phyloP scores from a whole-genome alignment of 176 grass and related monocot genomes.

The Olyra latifolia region DNA sequence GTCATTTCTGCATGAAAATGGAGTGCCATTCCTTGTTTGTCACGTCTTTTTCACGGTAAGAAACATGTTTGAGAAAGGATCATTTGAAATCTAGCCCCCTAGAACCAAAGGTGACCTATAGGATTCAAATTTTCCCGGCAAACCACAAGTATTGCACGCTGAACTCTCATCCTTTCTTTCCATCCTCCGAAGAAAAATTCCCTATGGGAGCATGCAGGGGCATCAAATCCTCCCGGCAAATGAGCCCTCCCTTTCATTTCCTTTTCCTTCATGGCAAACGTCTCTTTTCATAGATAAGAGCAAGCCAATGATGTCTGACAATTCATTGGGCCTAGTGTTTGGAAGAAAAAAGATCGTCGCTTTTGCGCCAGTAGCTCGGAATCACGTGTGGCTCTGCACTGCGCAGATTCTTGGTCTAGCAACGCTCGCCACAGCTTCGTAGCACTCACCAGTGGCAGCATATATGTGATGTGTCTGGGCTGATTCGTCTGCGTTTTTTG shows the following conservation, averaged over 20 bases:
- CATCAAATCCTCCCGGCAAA: conserved; percentile 33
- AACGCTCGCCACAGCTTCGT: background rate
- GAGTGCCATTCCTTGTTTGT: background rate
- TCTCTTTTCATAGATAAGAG: conserved; percentile 39
- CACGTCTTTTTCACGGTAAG: background rate
- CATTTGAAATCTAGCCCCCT: conserved; percentile 4
- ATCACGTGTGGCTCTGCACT: conserved; percentile 5
- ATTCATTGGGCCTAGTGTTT: background rate
- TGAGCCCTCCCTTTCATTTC: conserved; percentile 31
- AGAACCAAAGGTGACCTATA: background rate
- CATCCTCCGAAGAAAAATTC: background rate
- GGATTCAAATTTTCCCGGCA: conserved; percentile 31
- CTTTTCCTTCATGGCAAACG: conserved; percentile 25
- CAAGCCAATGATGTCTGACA: background rate
- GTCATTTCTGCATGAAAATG: background rate
- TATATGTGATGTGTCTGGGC: conserved; percentile 19
- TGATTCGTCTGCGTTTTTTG: conserved; percentile 17
- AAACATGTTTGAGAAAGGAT: background rate
- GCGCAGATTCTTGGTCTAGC: background rate
- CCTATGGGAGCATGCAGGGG: background rate
- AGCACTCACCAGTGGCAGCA: conserved; percentile 10
- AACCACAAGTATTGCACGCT: conserved; percentile 22
- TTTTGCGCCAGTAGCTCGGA: conserved; percentile 21
- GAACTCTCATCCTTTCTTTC: conserved; percentile 48
- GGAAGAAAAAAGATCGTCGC: background rate